Evolutionary conservation across 2,329 filamentous ascomycete genomes (phyloP).

Genomic region (Davidsoniella virescens): DNA sequence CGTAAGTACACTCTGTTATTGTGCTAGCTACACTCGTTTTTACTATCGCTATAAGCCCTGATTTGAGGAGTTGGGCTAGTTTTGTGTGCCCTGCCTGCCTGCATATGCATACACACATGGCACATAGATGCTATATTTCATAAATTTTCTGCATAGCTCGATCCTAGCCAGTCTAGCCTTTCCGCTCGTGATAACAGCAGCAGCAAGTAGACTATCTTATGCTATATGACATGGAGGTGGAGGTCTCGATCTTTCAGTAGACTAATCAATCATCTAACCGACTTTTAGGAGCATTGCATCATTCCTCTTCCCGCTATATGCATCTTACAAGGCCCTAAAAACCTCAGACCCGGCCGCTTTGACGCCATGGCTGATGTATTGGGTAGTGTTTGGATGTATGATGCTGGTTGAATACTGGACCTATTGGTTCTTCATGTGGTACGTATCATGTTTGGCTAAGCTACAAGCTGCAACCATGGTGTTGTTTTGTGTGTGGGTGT

Average conservation of each 20-base stretch:
- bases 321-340: constrained; percentile 94
- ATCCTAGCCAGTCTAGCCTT: constrained; percentile 9
- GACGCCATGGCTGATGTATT: constrained; percentile 98
- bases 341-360: constrained; percentile 77
- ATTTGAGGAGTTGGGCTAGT: constrained; percentile 1
- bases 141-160: no score
- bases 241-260: background rate
- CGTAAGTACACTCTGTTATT: constrained; percentile 40
- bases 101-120: constrained; percentile 13
- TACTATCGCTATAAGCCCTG: constrained; percentile 15
- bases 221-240: background rate
- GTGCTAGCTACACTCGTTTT: background rate
- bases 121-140: background rate
- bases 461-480: background rate
- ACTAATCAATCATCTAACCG: background rate
- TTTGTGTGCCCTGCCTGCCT: constrained; percentile 12
- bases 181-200: background rate
- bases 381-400: constrained; percentile 75
- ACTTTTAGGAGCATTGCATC: constrained; percentile 58
- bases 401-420: constrained; percentile 76
- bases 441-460: constrained; percentile 16
- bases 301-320: constrained; percentile 88
- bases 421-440: constrained; percentile 74
- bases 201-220: background rate
- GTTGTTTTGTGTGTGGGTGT: background rate